Base-by-base conservation (phyloP, 2,329 filamentous ascomycete species). In the Colletotrichum gigasporum region DNA sequence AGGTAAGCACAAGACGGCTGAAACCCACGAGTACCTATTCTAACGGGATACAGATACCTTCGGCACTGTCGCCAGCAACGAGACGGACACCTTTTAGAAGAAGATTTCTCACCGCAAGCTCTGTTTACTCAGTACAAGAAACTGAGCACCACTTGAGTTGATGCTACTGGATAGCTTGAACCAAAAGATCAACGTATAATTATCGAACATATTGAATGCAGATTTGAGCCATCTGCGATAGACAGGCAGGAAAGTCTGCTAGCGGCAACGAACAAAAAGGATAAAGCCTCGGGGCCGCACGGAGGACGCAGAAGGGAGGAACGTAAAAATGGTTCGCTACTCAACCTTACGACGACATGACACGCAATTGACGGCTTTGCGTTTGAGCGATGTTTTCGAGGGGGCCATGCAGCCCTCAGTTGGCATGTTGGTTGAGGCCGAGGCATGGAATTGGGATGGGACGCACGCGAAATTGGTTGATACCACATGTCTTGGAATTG, bases 1-100 rank as follows among this genome's bases (percentile, higher is more conserved):
- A 82, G 83, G 87, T 89, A 78, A 72, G 81, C 70, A 22, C 12
- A 20, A 1, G 30, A 5, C 14, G 45, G 16, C 6, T 18, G 8
- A 39, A 3, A 3, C 42, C 62, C 20, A 44, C 9, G 4, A 35
- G 12, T 12, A 12, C 26, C 22, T 5, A 26, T 37, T 26, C 62
- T 71, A 63, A 72, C 52, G 4, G 16, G 22, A 41, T 11, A 5
- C 26, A 85, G 83, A 86, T 72, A 86, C 84, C 45, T 86, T 87
- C 71, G 84, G 84, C 59, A 81, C 81, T 2, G 72, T 83, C 60
- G 78, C 78, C 20, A 85, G 82, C 67, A 81, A 84, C 67, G 84
- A 86, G 63, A 83, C 81, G 30, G 84, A 86, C 70, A 85, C 82
- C 48, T 86, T 85, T 71, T 86, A 81, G 78, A 68, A 59, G 50